Percentiles rank a stretch among this genome's conserved stretches.
These are phyloP conservation scores for Pseudopyricularia javanii DNA, from an alignment of 2,329 filamentous ascomycete genomes.

Conservation along the genomic window DNA sequence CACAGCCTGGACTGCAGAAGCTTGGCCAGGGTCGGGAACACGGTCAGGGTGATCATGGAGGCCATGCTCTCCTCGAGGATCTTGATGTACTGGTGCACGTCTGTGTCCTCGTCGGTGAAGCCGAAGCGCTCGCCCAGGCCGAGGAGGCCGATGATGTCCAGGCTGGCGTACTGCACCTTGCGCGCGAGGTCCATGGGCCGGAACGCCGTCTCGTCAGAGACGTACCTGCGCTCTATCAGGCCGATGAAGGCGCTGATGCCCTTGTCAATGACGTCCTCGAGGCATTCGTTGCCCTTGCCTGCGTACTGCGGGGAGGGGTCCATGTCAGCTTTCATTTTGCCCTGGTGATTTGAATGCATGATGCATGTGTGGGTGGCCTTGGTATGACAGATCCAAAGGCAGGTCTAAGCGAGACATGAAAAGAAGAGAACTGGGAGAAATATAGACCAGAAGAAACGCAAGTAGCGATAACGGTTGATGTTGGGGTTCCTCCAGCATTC, in stretches of 20 bases:
- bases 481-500: no score
- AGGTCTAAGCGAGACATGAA: neutral
- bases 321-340: no score
- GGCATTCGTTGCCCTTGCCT: conserved; percentile 15
- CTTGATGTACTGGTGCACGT: conserved; percentile 30
- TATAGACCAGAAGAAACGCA: neutral
- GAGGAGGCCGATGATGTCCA: conserved; percentile 41
- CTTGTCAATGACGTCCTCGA: conserved; percentile 12
- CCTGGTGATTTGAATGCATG: no score
- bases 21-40: conserved; percentile 25
- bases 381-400: no score
- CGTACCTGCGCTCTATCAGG: conserved; percentile 29
- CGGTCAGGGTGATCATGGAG: conserved; percentile 19
- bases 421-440: neutral
- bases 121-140: conserved; percentile 36
- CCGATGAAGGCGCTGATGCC: conserved; percentile 13
- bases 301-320: conserved; percentile 11
- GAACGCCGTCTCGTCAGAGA: conserved; percentile 14
- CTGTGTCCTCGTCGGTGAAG: conserved; percentile 29
- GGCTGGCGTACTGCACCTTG: conserved; percentile 38
- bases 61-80: conserved; percentile 19
- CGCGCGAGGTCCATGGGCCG: conserved; percentile 29
- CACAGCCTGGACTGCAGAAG: conserved; percentile 28
- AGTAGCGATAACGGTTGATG: no score
- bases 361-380: no score